Evolutionary conservation across 2,329 filamentous ascomycete species (phyloP).

Genomic region (Botrytis medusae): DNA sequence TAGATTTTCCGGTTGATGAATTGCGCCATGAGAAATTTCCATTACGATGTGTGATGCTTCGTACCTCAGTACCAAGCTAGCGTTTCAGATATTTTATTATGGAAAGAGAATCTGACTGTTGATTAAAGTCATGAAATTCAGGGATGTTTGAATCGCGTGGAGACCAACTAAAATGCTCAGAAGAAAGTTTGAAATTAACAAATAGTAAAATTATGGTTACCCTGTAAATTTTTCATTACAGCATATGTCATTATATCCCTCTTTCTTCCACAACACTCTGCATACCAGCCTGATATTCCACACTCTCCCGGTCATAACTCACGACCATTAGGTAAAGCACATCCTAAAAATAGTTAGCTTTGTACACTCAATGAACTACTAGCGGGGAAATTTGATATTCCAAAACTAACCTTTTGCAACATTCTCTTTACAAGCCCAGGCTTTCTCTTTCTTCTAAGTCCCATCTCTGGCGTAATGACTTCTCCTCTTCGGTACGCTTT

Average conservation of each 20-base stretch:
- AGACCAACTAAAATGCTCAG: neutral
- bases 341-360: conserved; percentile 39
- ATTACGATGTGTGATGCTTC: neutral
- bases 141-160: neutral
- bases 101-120: neutral
- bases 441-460: conserved; percentile 21
- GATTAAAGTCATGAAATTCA: neutral
- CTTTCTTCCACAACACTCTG: conserved; percentile 7
- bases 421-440: conserved; percentile 34
- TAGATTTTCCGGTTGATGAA: neutral
- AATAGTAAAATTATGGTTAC: neutral
- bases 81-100: neutral
- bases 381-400: neutral
- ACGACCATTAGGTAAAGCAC: conserved; percentile 53
- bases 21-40: neutral
- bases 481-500: conserved; percentile 23
- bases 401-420: conserved; percentile 36
- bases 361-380: neutral
- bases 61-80: neutral
- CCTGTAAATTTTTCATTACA: neutral
- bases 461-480: conserved; percentile 24
- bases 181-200: neutral
- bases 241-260: neutral
- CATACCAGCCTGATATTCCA: conserved; percentile 8
- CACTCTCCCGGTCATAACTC: conserved; percentile 31